Evolutionary conservation across 441 rosid species (phyloP), one percentile per base, ranked within the genome.

Genomic region (Euphorbia corollata): DNA sequence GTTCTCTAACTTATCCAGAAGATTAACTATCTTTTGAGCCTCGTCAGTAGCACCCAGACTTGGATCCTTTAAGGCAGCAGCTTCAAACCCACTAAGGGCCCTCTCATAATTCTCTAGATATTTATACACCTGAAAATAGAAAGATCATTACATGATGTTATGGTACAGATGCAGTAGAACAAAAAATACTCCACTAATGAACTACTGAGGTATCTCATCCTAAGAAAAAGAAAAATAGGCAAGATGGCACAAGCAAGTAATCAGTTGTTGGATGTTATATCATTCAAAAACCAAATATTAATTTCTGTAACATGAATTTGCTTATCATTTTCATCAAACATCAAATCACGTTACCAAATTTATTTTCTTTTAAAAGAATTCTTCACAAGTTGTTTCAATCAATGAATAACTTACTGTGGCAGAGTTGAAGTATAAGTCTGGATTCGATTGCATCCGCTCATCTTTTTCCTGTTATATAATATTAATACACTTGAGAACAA

Each of bases 101-200:
- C 91, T 84, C 77, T 86, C 86, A 63, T 87, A 87, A 73, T 87
- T 86, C 78, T 87, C 91, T 59, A 87, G 80, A 75, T 86, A 87
- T 65, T 77, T 84, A 71, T 87, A 80, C 58, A 84, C 94, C 94
- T 87, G 83, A 68, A 78, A 71, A 57, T 53, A 38, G 61, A 65
- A 77, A 64, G 27, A 36, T 57, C 50, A 48, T 18, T 69, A 58
- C 53, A 23, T 51, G n/a, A 30, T 16, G 67, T 19, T 70, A 7
- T 36, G 23, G 51, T 19, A 59, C 30, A 24, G 56, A 65, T 55
- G 38, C 57, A 30, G 58, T 51, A n/a, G n/a, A n/a, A n/a, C 55
- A 54, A 63, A 59, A 15, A 60, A 41, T 38, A 63, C 20, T 38
- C 22, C 9, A 24, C 60, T 65, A 23, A 57, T 57, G 39, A 38